phyloP scores from a whole-genome alignment of 139 green algal genomes.

The Penium margaritaceum region DNA sequence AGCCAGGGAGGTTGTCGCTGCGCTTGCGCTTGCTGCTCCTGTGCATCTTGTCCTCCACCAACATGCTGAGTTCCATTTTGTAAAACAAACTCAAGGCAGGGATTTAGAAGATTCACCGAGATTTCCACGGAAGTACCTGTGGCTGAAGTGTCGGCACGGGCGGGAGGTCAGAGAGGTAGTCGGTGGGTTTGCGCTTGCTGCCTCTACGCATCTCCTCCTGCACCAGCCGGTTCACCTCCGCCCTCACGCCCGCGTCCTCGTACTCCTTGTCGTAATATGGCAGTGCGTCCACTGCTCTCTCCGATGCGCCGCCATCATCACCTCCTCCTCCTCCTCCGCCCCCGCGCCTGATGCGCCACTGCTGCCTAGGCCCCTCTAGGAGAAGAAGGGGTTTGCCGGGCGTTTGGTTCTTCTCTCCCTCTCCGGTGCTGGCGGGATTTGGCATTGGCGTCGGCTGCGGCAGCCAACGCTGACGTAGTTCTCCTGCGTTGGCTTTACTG shows the following conservation, averaged over 20 bases:
- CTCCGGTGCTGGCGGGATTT: too few species aligned
- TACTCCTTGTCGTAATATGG: constrained; percentile 26
- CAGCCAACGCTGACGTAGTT: too few species aligned
- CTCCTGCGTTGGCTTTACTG: too few species aligned
- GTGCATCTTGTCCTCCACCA: background rate
- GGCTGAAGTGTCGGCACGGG: background rate
- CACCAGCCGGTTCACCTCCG: constrained; percentile 18
- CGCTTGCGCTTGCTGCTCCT: background rate
- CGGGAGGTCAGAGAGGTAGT: constrained; percentile 13
- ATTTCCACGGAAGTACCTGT: background rate
- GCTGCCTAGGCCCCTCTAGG: too few species aligned
- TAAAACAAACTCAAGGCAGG: background rate
- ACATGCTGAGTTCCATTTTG: background rate
- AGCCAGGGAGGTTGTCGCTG: background rate
- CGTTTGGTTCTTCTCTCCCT: too few species aligned
- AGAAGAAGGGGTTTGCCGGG: too few species aligned
- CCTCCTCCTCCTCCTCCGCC: too few species aligned
- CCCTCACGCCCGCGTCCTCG: constrained; percentile 5
- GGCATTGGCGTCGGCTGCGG: too few species aligned
- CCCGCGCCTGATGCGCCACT: too few species aligned
- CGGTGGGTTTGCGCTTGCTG: constrained; percentile 10
- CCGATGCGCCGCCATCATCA: too few species aligned
- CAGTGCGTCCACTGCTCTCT: constrained; percentile 16
- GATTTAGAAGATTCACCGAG: background rate
- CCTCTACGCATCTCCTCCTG: constrained; percentile 28